Conservation (phyloP, 2,329 filamentous ascomycete species). For the Monilinia aucupariae region DNA sequence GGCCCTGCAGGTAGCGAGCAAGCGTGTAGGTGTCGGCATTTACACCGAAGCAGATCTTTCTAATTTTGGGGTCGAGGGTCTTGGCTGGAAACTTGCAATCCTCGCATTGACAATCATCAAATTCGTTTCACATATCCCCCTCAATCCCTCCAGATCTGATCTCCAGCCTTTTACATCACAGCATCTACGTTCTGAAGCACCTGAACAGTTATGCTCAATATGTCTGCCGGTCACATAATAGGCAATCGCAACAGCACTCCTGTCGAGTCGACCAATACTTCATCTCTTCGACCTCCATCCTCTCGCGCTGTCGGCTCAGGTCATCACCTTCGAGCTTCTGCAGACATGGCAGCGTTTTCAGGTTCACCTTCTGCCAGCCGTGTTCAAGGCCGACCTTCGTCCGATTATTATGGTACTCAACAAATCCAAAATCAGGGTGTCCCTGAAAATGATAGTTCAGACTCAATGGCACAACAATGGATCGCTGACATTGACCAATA, state of each 20-base stretch:
- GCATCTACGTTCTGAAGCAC: conserved; percentile 9
- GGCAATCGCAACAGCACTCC: conserved; percentile 96
- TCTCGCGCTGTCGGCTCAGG: conserved; percentile 72
- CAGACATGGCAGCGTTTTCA: conserved; percentile 85
- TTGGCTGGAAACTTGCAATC: conserved; percentile 22
- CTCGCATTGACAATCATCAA: conserved; percentile 20
- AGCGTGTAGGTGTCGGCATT: conserved; percentile 28
- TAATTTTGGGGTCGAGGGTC: conserved; percentile 23
- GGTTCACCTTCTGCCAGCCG: conserved; percentile 53
- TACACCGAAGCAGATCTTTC: conserved; percentile 21
- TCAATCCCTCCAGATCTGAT: conserved; percentile 7
- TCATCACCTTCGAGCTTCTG: conserved; percentile 87
- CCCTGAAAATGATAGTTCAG: conserved; percentile 73
- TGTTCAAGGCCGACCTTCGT: conserved; percentile 84
- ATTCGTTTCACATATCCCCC: conserved; percentile 12
- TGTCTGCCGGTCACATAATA: conserved; percentile 52
- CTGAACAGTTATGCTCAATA: conserved; percentile 38
- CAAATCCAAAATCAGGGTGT: conserved; percentile 62
- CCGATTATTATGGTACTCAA: conserved; percentile 82
- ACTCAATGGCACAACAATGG: conserved; percentile 96
- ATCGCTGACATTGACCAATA: conserved; percentile 98
- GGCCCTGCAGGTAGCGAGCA: conserved; percentile 23
- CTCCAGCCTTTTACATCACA: conserved; percentile 11
- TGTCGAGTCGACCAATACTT: conserved; percentile 70
- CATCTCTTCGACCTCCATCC: conserved; percentile 74